Evolutionary conservation across 148 eudicot species (phyloP), one percentile per base, ranked within the genome.

Genomic region (Diospyros kaki): DNA sequence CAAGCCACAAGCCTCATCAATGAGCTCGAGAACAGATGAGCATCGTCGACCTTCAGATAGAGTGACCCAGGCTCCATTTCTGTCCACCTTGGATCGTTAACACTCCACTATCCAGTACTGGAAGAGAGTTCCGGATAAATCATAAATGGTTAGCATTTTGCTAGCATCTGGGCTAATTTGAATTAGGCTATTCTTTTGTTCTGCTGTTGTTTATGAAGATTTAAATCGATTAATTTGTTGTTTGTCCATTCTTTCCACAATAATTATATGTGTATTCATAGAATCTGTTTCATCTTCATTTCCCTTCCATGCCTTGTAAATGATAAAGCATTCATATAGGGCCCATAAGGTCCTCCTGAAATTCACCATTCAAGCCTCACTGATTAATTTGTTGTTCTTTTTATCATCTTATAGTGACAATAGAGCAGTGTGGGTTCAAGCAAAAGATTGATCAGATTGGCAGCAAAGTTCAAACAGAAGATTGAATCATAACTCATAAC

Each of bases 61-160:
- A 75, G 69, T 45, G 10, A 77, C 88, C 60, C 92, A 80, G 18
- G 78, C 81, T 71, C 85, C 91, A 79, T 90, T 79, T 80, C 84
- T 92, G 79, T 86, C 97, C 58, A 73, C 85, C 53, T 78, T 86
- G 39, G 95, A 94, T 75, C 80, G 98, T 73, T 94, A 81, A 80
- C 65, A 41, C 8, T 39, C 2, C 42, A 14, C 4, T 13, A 40
- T 15, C 61, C 1, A 12, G 13, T 52, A n/a, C 1, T 38, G n/a
- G 61, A 46, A 39, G 61, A 69, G 18, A 15, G 38, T 39, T 39
- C 73, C 39, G 4, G n/a, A 53, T 52, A 6, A 69, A 42, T 52
- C 10, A 40, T 59, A 5, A 69, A 42, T 52, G 15, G 78, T 55
- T 77, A 77, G 78, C 74, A n/a, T 59, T 71, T 53, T 72, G 85